Evolutionary conservation across 208 protist genomes (phyloP).

Genomic region (Acanthamoeba healyi): DNA sequence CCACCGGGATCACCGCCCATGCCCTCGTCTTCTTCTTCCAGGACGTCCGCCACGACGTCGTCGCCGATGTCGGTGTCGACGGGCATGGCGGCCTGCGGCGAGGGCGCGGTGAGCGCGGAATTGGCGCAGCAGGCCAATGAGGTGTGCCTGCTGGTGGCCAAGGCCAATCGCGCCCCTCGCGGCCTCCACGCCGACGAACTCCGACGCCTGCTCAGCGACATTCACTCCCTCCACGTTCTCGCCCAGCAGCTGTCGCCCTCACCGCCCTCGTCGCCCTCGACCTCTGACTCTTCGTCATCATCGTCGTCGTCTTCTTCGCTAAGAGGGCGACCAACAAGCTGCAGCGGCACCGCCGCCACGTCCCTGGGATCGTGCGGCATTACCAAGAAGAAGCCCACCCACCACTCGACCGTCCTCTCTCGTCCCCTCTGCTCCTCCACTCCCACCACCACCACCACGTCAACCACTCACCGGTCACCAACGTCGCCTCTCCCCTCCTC

Average conservation of each 20-base stretch:
- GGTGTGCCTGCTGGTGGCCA: constrained; percentile 31
- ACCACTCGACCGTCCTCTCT: not conserved
- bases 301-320: not conserved
- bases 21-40: not conserved
- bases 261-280: too few species aligned
- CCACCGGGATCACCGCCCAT: too few species aligned
- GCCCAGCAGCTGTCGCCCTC: constrained; percentile 6
- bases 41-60: not conserved
- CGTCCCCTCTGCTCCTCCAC: not conserved
- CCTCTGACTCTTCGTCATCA: not conserved
- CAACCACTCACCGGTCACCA: too few species aligned
- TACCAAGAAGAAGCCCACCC: not conserved
- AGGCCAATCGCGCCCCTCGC: not conserved
- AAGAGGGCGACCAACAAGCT: too few species aligned
- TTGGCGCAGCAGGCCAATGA: constrained; percentile 35
- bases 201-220: not conserved
- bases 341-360: not conserved
- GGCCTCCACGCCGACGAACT: constrained; percentile 14
- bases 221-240: not conserved
- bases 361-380: not conserved
- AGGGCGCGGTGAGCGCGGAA: not conserved
- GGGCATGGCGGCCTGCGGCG: not conserved
- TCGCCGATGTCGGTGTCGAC: not conserved
- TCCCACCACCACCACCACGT: not conserved
- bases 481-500: not conserved